Percentiles rank a stretch among this genome's conserved stretches.
Evolutionary conservation across 495 filamentous ascomycete genomes (phyloP).

Genomic region (Annulohypoxylon bovei): DNA sequence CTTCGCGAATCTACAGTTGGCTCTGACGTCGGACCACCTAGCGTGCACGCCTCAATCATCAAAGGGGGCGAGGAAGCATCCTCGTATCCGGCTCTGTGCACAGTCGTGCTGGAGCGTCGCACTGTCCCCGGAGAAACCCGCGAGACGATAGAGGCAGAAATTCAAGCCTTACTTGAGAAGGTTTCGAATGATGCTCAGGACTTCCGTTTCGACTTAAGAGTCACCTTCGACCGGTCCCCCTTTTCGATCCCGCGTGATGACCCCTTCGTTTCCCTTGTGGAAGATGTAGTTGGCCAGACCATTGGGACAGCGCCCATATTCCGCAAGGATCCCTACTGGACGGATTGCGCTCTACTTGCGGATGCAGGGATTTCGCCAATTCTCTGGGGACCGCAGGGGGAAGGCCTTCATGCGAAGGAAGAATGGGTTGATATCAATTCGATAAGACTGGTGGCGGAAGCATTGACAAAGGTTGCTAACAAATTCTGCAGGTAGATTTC

Average conservation of each 20-base stretch:
- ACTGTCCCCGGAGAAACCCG: neutral
- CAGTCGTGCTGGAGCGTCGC: neutral
- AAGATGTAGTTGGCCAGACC: neutral
- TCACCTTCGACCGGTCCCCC: conserved; percentile 1
- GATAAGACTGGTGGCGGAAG: conserved; percentile 35
- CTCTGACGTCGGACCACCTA: neutral
- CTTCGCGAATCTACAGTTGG: neutral
- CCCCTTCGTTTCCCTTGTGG: conserved; percentile 3
- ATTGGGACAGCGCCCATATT: neutral
- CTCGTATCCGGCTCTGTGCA: conserved; percentile 3
- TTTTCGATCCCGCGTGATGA: neutral
- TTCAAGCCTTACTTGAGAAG: conserved; percentile 1
- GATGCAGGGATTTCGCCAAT: neutral
- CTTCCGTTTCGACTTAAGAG: neutral
- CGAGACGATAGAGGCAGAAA: neutral
- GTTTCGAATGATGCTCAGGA: neutral
- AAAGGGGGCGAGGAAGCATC: neutral
- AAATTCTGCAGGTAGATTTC: conserved; percentile 4
- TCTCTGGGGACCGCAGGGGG: conserved; percentile 55
- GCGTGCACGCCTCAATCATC: neutral
- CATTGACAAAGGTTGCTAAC: conserved; percentile 16
- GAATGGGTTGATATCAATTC: conserved; percentile 56
- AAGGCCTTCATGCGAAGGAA: conserved; percentile 56
- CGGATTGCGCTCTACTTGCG: neutral
- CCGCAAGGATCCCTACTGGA: conserved; percentile 1